Conservation (phyloP, 208 protist species). For the Porcisia deanei region DNA sequence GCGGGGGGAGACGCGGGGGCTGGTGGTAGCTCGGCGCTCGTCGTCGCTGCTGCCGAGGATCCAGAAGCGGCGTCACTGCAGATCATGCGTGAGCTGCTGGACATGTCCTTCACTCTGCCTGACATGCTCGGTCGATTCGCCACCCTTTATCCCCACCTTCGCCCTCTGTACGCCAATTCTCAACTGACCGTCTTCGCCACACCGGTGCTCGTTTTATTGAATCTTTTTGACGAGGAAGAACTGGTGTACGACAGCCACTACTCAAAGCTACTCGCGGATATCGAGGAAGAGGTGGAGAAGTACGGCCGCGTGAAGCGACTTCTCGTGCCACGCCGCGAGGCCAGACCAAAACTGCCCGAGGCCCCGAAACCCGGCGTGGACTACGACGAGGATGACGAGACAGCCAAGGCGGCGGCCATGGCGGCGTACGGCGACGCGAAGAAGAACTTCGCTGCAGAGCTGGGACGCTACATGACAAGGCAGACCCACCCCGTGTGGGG, state of each 20-base stretch:
- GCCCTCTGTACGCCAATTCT: conserved; percentile 65
- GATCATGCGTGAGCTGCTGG: conserved; percentile 71
- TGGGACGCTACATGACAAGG: conserved; percentile 59
- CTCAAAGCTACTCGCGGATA: conserved; percentile 64
- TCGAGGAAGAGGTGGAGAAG: conserved; percentile 82
- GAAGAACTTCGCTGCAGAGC: conserved; percentile 44
- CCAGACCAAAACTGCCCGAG: conserved; percentile 56
- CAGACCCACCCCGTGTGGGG: conserved; percentile 83
- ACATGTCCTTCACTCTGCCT: conserved; percentile 52
- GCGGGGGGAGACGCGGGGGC: conserved; percentile 11
- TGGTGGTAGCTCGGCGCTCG: conserved; percentile 29
- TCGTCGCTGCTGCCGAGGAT: conserved; percentile 44
- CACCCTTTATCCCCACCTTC: conserved; percentile 66
- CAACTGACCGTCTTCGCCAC: conserved; percentile 80
- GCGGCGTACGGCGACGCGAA: conserved; percentile 49
- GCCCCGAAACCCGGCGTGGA: conserved; percentile 41
- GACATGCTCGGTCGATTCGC: conserved; percentile 64
- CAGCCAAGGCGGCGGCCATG: conserved; percentile 35
- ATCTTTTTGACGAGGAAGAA: conserved; percentile 90
- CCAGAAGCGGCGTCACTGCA: conserved; percentile 46
- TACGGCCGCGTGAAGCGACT: conserved; percentile 81
- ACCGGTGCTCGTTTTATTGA: conserved; percentile 79
- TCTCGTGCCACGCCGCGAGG: conserved; percentile 77
- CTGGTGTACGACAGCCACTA: conserved; percentile 72
- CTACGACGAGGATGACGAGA: conserved; percentile 25